phyloP scores from a whole-genome alignment of 1,284 basidiomycete genomes.

The Rhizopogon parksii region DNA sequence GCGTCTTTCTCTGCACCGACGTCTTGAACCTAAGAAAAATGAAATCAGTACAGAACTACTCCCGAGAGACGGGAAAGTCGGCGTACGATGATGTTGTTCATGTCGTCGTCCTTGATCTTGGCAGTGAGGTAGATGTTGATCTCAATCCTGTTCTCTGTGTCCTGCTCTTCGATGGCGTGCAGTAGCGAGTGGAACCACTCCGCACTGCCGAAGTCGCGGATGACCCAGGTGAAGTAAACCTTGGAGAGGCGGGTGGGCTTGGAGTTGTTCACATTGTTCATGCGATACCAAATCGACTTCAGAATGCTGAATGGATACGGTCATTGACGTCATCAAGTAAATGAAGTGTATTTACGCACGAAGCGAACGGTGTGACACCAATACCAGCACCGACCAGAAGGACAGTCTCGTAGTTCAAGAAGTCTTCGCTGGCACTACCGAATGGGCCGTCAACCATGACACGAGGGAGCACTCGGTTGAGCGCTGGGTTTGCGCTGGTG shows the following conservation, averaged over 20 bases:
- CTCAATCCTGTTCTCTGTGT: slow-evolving; percentile 74
- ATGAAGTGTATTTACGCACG: slow-evolving; percentile 39
- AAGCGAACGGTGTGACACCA: slow-evolving; percentile 89
- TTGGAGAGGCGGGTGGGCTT: slow-evolving; percentile 74
- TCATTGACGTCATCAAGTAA: slow-evolving; percentile 3
- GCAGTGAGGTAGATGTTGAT: slow-evolving; percentile 90
- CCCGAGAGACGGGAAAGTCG: neutral
- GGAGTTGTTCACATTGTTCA: slow-evolving; percentile 72
- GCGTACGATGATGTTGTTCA: slow-evolving; percentile 80
- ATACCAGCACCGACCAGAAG: slow-evolving; percentile 85
- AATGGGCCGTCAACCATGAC: slow-evolving; percentile 90
- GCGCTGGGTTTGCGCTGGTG: slow-evolving; percentile 48
- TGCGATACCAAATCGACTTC: slow-evolving; percentile 92
- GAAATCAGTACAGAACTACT: slow-evolving; percentile 5
- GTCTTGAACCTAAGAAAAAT: slow-evolving; percentile 55
- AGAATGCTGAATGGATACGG: slow-evolving; percentile 48
- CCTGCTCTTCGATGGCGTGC: slow-evolving; percentile 87
- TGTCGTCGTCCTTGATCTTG: slow-evolving; percentile 81
- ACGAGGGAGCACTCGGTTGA: slow-evolving; percentile 72
- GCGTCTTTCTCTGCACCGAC: slow-evolving; percentile 86
- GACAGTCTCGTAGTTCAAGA: slow-evolving; percentile 79
- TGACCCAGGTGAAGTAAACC: slow-evolving; percentile 86
- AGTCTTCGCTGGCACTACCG: slow-evolving; percentile 80
- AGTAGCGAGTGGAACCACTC: slow-evolving; percentile 94
- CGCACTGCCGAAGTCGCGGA: slow-evolving; percentile 77